Evolutionary conservation across 257 asterid species (phyloP).

Genomic region (Penstemon davidsonii): DNA sequence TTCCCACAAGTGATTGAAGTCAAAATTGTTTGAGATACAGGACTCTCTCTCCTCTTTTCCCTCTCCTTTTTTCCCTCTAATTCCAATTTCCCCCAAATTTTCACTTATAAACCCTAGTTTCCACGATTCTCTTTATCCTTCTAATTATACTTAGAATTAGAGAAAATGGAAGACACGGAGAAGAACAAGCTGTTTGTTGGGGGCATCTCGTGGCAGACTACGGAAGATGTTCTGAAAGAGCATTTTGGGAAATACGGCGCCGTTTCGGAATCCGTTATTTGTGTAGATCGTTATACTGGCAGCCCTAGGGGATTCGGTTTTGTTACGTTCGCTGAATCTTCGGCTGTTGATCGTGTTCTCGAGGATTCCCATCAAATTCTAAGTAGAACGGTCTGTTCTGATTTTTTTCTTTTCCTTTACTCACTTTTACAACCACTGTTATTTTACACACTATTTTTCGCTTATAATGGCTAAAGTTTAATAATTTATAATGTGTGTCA

Average conservation of each 20-base stretch:
- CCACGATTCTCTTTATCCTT: background rate
- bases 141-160: background rate
- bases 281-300: constrained; percentile 62
- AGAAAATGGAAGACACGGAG: constrained; percentile 68
- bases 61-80: background rate
- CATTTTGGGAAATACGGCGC: constrained; percentile 72
- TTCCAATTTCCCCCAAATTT: constrained; percentile 31
- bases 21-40: constrained; percentile 18
- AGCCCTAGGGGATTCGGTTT: constrained; percentile 85
- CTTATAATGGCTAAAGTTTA: too few species aligned
- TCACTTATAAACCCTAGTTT: constrained; percentile 38
- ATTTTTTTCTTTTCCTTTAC: background rate
- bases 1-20: too few species aligned
- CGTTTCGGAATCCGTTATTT: constrained; percentile 57
- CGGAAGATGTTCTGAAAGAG: constrained; percentile 57
- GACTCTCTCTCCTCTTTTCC: constrained; percentile 32
- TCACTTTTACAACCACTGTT: background rate
- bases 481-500: too few species aligned
- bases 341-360: constrained; percentile 72
- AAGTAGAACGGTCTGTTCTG: constrained; percentile 59
- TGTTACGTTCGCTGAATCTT: constrained; percentile 66
- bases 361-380: constrained; percentile 69
- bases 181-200: constrained; percentile 83
- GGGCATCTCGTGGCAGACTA: constrained; percentile 86
- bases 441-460: too few species aligned